Conservation (phyloP, 2,329 filamentous ascomycete species). For the Diaporthe sp. region DNA sequence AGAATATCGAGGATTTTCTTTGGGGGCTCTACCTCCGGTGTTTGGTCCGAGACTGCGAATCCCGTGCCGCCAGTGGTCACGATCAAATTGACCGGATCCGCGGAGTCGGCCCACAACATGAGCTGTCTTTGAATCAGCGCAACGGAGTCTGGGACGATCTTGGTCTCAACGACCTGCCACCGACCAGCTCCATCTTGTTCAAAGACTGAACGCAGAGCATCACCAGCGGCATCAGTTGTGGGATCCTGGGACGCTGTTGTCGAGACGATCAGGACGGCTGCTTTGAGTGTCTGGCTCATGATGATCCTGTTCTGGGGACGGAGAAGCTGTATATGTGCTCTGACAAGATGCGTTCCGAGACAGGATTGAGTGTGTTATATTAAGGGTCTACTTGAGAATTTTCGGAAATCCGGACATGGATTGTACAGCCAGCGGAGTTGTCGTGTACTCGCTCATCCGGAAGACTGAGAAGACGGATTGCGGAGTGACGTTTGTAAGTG, state of each 20-base stretch:
- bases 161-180: slow-evolving; percentile 79
- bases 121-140: slow-evolving; percentile 82
- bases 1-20: neutral
- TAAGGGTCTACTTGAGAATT: neutral
- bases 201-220: slow-evolving; percentile 78
- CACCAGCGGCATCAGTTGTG: slow-evolving; percentile 81
- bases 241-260: slow-evolving; percentile 89
- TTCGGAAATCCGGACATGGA: no score
- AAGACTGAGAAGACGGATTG: neutral
- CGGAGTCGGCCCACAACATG: slow-evolving; percentile 77
- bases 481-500: slow-evolving; percentile 31
- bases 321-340: neutral
- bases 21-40: slow-evolving; percentile 79
- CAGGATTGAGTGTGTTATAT: neutral
- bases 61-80: slow-evolving; percentile 94
- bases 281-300: slow-evolving; percentile 65
- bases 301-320: neutral
- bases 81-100: slow-evolving; percentile 78
- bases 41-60: slow-evolving; percentile 87
- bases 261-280: slow-evolving; percentile 88
- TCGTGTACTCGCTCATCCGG: neutral
- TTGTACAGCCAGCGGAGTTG: neutral
- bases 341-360: neutral
- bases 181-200: slow-evolving; percentile 73
- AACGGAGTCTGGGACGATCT: slow-evolving; percentile 85